phyloP scores from a whole-genome alignment of 129 eudicot species.

The Flaveria sonorensis region DNA sequence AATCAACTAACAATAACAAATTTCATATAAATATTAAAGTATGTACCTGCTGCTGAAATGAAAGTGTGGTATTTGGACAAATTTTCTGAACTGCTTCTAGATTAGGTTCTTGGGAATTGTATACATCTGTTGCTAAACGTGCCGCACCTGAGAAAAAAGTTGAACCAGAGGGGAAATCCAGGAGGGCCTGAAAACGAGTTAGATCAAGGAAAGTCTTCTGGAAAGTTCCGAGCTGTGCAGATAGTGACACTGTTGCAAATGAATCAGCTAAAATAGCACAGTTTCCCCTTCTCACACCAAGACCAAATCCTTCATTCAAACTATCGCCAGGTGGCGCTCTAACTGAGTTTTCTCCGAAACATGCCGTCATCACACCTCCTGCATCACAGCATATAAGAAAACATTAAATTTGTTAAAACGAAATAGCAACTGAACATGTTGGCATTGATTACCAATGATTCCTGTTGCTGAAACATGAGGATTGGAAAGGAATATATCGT shows the following conservation, averaged over 20 bases:
- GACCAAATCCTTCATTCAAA: constrained; percentile 37
- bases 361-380: constrained; percentile 76
- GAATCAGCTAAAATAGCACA: constrained; percentile 69
- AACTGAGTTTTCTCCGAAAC: constrained; percentile 60
- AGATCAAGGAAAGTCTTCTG: constrained; percentile 77
- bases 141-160: constrained; percentile 66
- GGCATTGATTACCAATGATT: constrained; percentile 55
- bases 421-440: neutral
- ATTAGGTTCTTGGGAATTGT: constrained; percentile 50
- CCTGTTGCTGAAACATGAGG: constrained; percentile 84
- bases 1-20: neutral
- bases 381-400: constrained; percentile 24
- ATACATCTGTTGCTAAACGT: constrained; percentile 54
- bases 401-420: neutral
- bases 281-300: constrained; percentile 54
- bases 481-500: constrained; percentile 64
- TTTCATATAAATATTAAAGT: neutral
- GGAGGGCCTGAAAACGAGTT: constrained; percentile 55
- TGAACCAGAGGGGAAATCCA: constrained; percentile 85
- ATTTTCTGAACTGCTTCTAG: constrained; percentile 59
- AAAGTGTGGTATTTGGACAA: constrained; percentile 65
- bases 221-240: constrained; percentile 82
- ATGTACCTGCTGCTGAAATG: constrained; percentile 88
- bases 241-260: constrained; percentile 67
- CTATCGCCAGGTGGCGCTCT: constrained; percentile 41